These are phyloP conservation scores for Aurifilum marmelostoma DNA, from an alignment of 2,329 filamentous ascomycete species.

Conservation along the genomic window DNA sequence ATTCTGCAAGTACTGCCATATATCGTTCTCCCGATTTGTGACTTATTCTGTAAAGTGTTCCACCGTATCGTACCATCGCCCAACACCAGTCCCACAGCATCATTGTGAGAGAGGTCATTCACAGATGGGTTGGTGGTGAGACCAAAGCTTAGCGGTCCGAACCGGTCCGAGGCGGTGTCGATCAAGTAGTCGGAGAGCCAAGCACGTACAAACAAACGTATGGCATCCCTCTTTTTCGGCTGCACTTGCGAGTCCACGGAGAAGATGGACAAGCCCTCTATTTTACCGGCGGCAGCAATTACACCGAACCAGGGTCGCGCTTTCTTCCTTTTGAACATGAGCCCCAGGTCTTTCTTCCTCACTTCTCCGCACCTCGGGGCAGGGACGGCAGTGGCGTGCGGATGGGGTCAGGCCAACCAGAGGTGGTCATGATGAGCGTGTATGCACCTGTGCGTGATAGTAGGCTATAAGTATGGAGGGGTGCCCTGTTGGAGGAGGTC, in stretches of 20 bases:
- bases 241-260: background rate
- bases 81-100: too few relatives aligned
- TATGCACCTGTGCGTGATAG: background rate
- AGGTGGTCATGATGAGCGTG: background rate
- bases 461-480: background rate
- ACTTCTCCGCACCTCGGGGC: conserved; percentile 23
- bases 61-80: background rate
- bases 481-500: background rate
- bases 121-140: background rate
- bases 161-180: background rate
- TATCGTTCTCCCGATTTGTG: background rate
- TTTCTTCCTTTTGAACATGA: conserved; percentile 4
- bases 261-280: background rate
- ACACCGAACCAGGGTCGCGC: conserved; percentile 17
- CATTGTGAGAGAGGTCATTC: background rate
- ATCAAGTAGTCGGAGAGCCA: background rate
- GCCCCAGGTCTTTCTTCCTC: conserved; percentile 2
- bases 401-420: conserved; percentile 1
- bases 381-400: too few relatives aligned
- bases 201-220: background rate
- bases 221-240: background rate
- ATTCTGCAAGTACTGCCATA: too few relatives aligned
- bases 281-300: conserved; percentile 21
- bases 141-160: background rate
- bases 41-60: background rate